Evolutionary conservation across 2,329 filamentous ascomycete species (phyloP).

Genomic region (Sporothrix curviconia): DNA sequence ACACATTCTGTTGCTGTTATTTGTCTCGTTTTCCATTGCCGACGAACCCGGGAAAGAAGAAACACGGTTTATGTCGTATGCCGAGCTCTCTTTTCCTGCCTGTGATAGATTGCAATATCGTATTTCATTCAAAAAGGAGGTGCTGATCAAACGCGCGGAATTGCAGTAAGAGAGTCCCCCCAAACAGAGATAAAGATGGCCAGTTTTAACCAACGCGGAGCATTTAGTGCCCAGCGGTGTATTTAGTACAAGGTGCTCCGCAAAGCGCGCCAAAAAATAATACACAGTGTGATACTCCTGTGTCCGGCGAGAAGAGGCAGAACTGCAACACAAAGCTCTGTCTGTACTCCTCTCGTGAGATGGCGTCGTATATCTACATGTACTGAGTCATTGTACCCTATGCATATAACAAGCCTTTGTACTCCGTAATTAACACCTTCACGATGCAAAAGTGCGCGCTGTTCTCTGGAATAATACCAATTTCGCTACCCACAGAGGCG

Average conservation of each 20-base stretch:
- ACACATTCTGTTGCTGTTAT: not conserved
- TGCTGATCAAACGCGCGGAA: not conserved
- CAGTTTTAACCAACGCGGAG: not conserved
- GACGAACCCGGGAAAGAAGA: not conserved
- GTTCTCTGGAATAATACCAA: too few relatives aligned
- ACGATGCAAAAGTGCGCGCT: not conserved
- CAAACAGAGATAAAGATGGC: not conserved
- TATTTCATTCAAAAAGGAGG: not conserved
- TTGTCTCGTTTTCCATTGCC: not conserved
- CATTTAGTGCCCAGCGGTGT: too few relatives aligned
- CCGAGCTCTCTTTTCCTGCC: not conserved
- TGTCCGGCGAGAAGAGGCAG: too few relatives aligned
- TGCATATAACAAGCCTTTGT: conserved; percentile 2
- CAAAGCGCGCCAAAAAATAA: too few relatives aligned
- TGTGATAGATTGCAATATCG: not conserved
- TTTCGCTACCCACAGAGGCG: too few relatives aligned
- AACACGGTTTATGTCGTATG: not conserved
- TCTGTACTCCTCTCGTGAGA: too few relatives aligned
- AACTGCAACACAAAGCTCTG: not conserved
- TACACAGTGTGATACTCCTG: too few relatives aligned
- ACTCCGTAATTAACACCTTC: not conserved
- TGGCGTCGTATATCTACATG: too few relatives aligned
- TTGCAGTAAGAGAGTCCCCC: not conserved
- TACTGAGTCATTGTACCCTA: too few relatives aligned
- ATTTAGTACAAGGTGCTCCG: too few relatives aligned